These are phyloP conservation scores for Bassia scoparia DNA, from an alignment of 148 eudicot genomes.

Conservation along the genomic window DNA sequence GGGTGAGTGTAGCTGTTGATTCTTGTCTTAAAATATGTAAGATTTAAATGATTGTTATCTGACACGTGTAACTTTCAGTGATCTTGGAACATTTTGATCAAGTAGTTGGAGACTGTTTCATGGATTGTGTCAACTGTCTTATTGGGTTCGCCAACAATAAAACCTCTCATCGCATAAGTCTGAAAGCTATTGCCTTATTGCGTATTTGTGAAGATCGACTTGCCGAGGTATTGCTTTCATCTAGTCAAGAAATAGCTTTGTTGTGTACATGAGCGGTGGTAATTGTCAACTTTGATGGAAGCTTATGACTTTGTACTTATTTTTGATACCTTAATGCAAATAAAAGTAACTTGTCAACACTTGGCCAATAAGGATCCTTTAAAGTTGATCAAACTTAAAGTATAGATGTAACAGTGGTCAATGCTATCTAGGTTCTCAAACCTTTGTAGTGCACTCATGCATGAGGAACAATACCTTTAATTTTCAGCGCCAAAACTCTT, in stretches of 20 bases:
- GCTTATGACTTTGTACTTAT: too few relatives aligned
- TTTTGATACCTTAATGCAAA: too few relatives aligned
- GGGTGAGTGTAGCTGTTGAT: constrained; percentile 42
- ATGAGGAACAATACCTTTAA: too few relatives aligned
- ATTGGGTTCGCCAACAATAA: constrained; percentile 98
- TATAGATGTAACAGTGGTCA: too few relatives aligned
- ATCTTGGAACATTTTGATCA: constrained; percentile 98
- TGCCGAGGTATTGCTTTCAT: constrained; percentile 70
- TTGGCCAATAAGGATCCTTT: too few relatives aligned
- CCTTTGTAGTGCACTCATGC: too few relatives aligned
- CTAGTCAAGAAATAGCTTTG: constrained; percentile 9
- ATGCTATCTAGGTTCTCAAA: too few relatives aligned
- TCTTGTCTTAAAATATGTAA: constrained; percentile 11
- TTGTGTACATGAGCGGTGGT: too few relatives aligned
- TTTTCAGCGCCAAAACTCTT: too few relatives aligned
- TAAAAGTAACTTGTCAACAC: too few relatives aligned
- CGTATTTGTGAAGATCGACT: constrained; percentile 99
- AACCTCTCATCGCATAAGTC: constrained; percentile 88
- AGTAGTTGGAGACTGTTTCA: constrained; percentile 97
- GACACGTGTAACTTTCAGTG: constrained; percentile 45
- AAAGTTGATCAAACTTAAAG: too few relatives aligned
- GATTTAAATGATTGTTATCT: constrained; percentile 21
- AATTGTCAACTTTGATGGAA: too few relatives aligned
- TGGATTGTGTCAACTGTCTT: constrained; percentile 98
- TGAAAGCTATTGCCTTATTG: constrained; percentile 95